Base-by-base conservation (phyloP, 139 green algal genomes). In the Chlorella sp. region DNA sequence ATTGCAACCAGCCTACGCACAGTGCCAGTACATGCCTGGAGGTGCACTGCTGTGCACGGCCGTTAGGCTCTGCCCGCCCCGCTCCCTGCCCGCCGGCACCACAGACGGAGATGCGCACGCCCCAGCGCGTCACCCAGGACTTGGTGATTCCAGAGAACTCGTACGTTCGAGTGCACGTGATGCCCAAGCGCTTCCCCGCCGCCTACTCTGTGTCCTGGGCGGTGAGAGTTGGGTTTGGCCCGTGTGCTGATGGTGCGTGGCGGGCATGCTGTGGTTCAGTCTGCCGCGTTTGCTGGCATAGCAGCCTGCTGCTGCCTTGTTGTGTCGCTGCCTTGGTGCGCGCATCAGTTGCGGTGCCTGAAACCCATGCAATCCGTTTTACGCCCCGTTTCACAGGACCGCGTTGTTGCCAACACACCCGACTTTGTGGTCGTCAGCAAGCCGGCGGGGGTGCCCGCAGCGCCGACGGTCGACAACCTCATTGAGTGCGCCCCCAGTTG, bases 361-460 rank as follows among this genome's bases (percentile, higher is more conserved):
- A n/a, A 20, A 36, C 34, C 8, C 26, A 36, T 17, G 2, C 62
- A 36, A 34, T 14, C 24, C 34, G 22, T 8, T 1, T 3, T n/a
- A 36, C 26, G 62, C 7, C 46, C 11, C 34, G 34, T 30, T 13
- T 6, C 54, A 40, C 84, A 91, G 85, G 70, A 69, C 36, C 84
- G 91, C 0, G 44, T 98, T 0, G 26, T 98, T 19, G 58, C 76
- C 14, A 51, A 89, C 40, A 43, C 17, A 1, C 51, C 81, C 0
- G 82, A 92, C 30, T 95, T 76, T 76, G 89, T 96, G 46, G 93
- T 96, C n/a, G 84, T 96, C 13, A 90, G 94, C 90, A 98, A 98
- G 88, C 95, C 95, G 4, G n/a, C 91, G 3, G 92, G 93, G 6
- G 76, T 97, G 54, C 94, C 94, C 70, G 93, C 95, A 3, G 73